phyloP scores from a whole-genome alignment of 495 filamentous ascomycete genomes.

The Podospora fimiseda region DNA sequence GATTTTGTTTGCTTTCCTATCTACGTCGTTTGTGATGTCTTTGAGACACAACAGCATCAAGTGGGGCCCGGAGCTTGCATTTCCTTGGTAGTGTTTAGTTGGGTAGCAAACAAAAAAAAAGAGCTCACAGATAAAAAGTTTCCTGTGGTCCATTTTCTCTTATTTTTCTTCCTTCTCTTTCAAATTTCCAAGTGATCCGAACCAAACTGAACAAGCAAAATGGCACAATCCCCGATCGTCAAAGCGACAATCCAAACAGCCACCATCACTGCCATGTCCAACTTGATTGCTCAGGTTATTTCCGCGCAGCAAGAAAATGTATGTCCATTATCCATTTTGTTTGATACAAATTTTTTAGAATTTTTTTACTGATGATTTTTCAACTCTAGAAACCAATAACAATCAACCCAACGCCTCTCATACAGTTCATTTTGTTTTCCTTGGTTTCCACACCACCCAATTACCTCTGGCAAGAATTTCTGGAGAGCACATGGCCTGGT shows the following conservation, averaged over 20 bases:
- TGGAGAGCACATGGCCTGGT: slow-evolving; percentile 45
- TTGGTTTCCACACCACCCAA: slow-evolving; percentile 77
- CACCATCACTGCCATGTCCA: slow-evolving; percentile 66
- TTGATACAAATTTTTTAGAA: no score
- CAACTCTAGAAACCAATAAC: slow-evolving; percentile 44
- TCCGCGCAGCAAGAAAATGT: slow-evolving; percentile 61
- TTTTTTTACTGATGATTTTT: not conserved
- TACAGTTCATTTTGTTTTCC: slow-evolving; percentile 75
- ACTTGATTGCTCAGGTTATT: slow-evolving; percentile 74
- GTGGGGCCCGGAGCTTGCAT: no score
- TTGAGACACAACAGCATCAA: no score
- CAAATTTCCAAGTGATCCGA: no score
- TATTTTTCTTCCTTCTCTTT: no score
- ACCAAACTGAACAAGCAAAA: slow-evolving; percentile 4
- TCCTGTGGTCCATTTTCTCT: not conserved
- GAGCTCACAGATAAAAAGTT: no score
- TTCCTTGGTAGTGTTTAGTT: no score
- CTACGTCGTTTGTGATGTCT: no score
- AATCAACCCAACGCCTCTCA: slow-evolving; percentile 56
- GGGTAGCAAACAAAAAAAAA: no score
- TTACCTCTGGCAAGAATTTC: slow-evolving; percentile 62
- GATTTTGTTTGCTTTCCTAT: no score
- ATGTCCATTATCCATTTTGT: slow-evolving; percentile 19
- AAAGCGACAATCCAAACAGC: slow-evolving; percentile 64
- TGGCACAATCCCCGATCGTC: slow-evolving; percentile 50